phyloP scores from a whole-genome alignment of 1,284 basidiomycete genomes.

The Exobasidium cylindrosporum region DNA sequence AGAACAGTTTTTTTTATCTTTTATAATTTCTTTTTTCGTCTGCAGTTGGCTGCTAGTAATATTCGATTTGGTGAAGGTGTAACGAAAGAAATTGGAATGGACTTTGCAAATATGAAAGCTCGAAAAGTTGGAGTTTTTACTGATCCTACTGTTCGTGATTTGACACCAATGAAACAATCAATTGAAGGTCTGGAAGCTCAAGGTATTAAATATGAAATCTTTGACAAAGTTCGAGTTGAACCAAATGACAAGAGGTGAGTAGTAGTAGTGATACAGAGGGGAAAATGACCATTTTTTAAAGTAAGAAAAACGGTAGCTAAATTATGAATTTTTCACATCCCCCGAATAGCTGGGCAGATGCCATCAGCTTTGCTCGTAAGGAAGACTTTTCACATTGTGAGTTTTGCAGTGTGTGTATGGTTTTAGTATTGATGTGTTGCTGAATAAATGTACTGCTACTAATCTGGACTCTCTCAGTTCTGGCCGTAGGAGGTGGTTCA shows the following conservation, averaged over 20 bases:
- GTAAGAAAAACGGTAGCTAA: too few relatives aligned
- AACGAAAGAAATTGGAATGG: conserved; percentile 79
- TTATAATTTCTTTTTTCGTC: neutral
- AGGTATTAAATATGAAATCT: conserved; percentile 77
- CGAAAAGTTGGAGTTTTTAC: conserved; percentile 86
- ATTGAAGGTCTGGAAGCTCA: conserved; percentile 71
- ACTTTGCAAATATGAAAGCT: conserved; percentile 62
- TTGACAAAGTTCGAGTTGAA: conserved; percentile 79
- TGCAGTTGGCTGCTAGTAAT: conserved; percentile 78
- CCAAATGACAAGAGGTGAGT: conserved; percentile 73
- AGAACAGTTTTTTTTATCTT: too few relatives aligned
- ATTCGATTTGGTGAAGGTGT: conserved; percentile 59
- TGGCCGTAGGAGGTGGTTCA: conserved; percentile 79
- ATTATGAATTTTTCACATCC: neutral
- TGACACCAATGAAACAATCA: conserved; percentile 80
- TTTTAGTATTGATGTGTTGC: too few relatives aligned
- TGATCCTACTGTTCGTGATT: conserved; percentile 76
- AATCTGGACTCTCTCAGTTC: conserved; percentile 57
- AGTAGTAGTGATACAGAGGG: conserved; percentile 31
- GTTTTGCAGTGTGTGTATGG: neutral
- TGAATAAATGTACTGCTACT: too few relatives aligned
- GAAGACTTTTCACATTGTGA: conserved; percentile 76
- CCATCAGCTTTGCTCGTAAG: conserved; percentile 80
- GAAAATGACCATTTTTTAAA: too few relatives aligned
- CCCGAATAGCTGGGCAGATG: conserved; percentile 63